Percentiles rank a stretch among this genome's conserved stretches.
phyloP scores from a whole-genome alignment of 1,284 basidiomycete species.

The Boletus holoroseus region DNA sequence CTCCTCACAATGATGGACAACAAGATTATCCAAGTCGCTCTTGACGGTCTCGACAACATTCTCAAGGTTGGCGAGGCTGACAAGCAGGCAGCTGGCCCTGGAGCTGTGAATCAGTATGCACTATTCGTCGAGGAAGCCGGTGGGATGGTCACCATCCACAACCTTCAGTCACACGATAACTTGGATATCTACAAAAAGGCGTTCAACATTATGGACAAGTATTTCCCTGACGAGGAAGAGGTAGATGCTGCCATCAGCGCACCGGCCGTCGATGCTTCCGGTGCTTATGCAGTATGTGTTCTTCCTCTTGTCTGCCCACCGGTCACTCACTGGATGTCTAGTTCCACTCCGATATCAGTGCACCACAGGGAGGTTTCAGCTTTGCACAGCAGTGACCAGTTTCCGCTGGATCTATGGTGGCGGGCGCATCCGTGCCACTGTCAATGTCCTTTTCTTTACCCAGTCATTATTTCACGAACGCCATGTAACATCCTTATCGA shows the following conservation, averaged over 20 bases:
- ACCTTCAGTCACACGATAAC: conserved; percentile 99
- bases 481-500: conserved; percentile 16
- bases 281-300: conserved; percentile 80
- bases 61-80: conserved; percentile 98
- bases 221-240: conserved; percentile 85
- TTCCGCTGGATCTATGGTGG: conserved; percentile 9
- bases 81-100: conserved; percentile 78
- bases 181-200: conserved; percentile 99
- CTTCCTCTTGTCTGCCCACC: conserved; percentile 6
- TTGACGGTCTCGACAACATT: conserved; percentile 98
- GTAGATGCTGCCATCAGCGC: conserved; percentile 75
- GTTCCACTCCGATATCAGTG: conserved; percentile 78
- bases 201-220: conserved; percentile 99
- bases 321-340: conserved; percentile 30
- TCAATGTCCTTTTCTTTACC: conserved; percentile 8
- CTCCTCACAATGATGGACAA: conserved; percentile 98
- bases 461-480: conserved; percentile 20
- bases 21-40: conserved; percentile 98
- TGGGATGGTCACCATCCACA: conserved; percentile 98
- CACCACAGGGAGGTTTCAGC: conserved; percentile 92
- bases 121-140: conserved; percentile 96
- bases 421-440: conserved; percentile 1
- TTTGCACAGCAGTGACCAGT: conserved; percentile 56
- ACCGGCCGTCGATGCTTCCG: conserved; percentile 80
- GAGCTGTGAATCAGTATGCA: conserved; percentile 90